Percentiles rank a stretch among this genome's conserved stretches.
Conservation (phyloP, 495 filamentous ascomycete species). For the Stereocaulon alpinum region DNA sequence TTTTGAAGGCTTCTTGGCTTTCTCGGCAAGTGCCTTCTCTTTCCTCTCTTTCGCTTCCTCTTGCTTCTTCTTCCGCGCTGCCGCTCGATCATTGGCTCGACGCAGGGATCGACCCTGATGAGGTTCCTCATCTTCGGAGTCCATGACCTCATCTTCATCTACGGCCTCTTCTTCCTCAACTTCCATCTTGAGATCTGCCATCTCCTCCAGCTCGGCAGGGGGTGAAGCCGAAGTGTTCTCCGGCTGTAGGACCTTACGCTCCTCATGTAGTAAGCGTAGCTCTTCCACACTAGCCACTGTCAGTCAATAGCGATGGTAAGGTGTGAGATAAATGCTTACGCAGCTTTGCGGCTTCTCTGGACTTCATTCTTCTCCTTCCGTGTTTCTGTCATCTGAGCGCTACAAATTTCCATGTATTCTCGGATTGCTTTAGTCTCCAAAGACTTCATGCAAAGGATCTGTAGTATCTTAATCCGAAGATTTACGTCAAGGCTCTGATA, state of each 20-base stretch:
- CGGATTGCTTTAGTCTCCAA: conserved; percentile 74
- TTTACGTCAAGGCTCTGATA: conserved; percentile 75
- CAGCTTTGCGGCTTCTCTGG: conserved; percentile 70
- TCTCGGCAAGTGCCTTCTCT: conserved; percentile 66
- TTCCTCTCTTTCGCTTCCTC: conserved; percentile 78
- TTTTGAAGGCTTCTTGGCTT: conserved; percentile 77
- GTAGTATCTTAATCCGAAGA: conserved; percentile 63
- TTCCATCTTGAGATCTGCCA: conserved; percentile 55
- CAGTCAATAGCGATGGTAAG: conserved; percentile 15
- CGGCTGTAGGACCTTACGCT: conserved; percentile 75
- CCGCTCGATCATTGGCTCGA: conserved; percentile 64
- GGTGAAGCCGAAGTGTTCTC: conserved; percentile 60
- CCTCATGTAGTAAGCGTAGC: conserved; percentile 69
- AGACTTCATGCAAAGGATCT: conserved; percentile 82
- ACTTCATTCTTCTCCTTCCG: conserved; percentile 92
- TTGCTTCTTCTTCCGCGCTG: conserved; percentile 64
- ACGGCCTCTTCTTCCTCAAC: conserved; percentile 47
- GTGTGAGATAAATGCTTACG: conserved; percentile 48
- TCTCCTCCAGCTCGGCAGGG: conserved; percentile 46
- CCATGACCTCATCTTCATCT: conserved; percentile 49
- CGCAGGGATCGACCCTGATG: conserved; percentile 60
- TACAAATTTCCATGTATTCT: conserved; percentile 81
- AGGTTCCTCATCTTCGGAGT: conserved; percentile 53
- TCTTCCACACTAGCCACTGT: conserved; percentile 52
- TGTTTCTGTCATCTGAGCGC: conserved; percentile 81